Evolutionary conservation across 1,284 basidiomycete genomes (phyloP).

Genomic region (Apiotrichum sp.): DNA sequence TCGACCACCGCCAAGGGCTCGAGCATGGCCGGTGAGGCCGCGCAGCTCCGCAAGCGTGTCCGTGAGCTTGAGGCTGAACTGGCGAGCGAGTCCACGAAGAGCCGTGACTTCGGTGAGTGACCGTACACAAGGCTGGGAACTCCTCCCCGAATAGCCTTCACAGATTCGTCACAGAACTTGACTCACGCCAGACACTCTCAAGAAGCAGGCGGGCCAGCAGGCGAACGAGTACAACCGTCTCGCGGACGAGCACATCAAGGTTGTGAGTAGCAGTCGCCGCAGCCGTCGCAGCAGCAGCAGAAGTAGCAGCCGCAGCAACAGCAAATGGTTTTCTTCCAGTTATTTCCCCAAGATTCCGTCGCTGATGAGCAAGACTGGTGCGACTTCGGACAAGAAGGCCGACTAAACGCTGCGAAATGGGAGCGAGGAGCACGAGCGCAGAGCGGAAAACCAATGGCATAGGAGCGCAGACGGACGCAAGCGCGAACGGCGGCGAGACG

Average conservation of each 20-base stretch:
- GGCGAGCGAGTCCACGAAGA: constrained; percentile 51
- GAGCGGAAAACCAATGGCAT: too few species aligned
- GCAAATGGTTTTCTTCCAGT: too few species aligned
- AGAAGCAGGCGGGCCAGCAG: constrained; percentile 73
- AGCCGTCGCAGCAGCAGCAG: neutral
- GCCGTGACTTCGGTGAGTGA: constrained; percentile 63
- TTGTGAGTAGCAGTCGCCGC: constrained; percentile 33
- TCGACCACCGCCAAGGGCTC: constrained; percentile 53
- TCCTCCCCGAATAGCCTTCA: too few species aligned
- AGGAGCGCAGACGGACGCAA: too few species aligned
- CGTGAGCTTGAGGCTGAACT: constrained; percentile 61
- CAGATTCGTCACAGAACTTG: neutral
- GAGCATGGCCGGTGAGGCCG: constrained; percentile 37
- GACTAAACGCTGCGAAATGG: constrained; percentile 40
- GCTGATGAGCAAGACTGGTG: constrained; percentile 51
- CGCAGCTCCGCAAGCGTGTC: constrained; percentile 58
- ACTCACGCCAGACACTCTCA: constrained; percentile 58
- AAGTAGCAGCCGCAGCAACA: too few species aligned
- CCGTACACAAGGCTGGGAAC: too few species aligned
- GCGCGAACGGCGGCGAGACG: too few species aligned
- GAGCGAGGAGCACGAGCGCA: too few species aligned
- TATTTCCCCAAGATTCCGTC: neutral
- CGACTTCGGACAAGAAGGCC: constrained; percentile 51
- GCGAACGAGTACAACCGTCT: constrained; percentile 72
- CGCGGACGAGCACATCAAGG: constrained; percentile 66